Evolutionary conservation across 2,329 filamentous ascomycete genomes (phyloP).

Genomic region (Chrysosporium keratinophilum): DNA sequence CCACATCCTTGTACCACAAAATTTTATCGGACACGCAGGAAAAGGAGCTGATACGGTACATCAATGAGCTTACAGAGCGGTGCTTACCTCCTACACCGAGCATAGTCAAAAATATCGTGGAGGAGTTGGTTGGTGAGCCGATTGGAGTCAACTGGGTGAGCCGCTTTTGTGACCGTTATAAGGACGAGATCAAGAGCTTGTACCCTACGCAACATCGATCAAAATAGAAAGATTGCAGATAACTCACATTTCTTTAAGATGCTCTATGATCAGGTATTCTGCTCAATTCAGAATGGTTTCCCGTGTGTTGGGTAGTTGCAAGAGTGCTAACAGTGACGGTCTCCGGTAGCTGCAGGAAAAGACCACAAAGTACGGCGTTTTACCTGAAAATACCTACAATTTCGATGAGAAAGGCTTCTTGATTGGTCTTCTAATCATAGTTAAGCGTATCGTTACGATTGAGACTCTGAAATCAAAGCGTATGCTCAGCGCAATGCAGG

Average conservation of each 20-base stretch:
- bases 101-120: too few species aligned
- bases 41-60: too few species aligned
- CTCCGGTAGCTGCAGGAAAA: neutral
- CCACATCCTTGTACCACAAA: too few species aligned
- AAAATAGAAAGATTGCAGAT: too few species aligned
- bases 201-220: slow-evolving; percentile 2
- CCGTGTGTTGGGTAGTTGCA: too few species aligned
- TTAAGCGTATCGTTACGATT: slow-evolving; percentile 5
- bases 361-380: neutral
- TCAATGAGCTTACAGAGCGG: too few species aligned
- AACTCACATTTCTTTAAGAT: too few species aligned
- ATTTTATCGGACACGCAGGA: too few species aligned
- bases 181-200: neutral
- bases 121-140: too few species aligned
- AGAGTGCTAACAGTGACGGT: neutral
- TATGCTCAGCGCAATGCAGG: neutral
- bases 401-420: too few species aligned
- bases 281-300: neutral
- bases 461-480: neutral
- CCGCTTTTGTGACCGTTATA: neutral
- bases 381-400: slow-evolving; percentile 6
- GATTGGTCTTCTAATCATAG: neutral
- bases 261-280: too few species aligned
- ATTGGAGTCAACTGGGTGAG: neutral
- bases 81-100: too few species aligned